Base-by-base conservation (phyloP, 306 rosid species). In the Pyrus bretschneideri region DNA sequence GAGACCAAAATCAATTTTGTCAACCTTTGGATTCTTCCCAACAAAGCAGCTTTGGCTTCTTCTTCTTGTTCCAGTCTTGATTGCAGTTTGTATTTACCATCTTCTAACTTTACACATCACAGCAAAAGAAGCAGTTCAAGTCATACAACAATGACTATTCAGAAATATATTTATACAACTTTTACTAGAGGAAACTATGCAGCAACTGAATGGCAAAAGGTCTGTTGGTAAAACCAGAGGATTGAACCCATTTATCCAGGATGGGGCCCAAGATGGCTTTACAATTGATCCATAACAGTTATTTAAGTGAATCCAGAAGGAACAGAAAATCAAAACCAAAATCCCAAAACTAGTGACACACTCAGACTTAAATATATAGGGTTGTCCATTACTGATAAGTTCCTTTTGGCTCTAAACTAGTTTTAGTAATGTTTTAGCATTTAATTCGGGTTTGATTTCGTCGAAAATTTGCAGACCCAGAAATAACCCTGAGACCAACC, bases 11-110 rank as follows among this genome's bases (percentile, higher is more conserved):
- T 96, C 86, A 96, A 87, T 85, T 96, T 96, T 27, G 99, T 96
- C 85, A 96, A 81, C 80, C 98, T 87, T 78, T 96, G 99, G 82
- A 96, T 96, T 93, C 98, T 88, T 69, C 98, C 91, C 78, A 96
- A 65, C 71, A 96, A 87, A 82, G 99, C 99, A 82, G 96, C 96
- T 85, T 91, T 96, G 45, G 98, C 98, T 14, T 96, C 97, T 87
- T 96, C 99, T 78, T 96, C 99, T 88, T 96, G 91, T 87, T 96
- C 99, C 93, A 96, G 80, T 85, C 97, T 86, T 74, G 98, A 92
- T 68, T 93, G 99, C 82, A 96, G 84, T 84, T 86, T 93, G 83
- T 86, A 90, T 85, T 89, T 96, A 81, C 99, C 98, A 77, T 89
- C 99, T 78, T 96, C 98, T 83, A 96, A 88, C 99, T 96, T 81